phyloP scores from a whole-genome alignment of 805 yeast genomes.

The Soucietia sequanensis region DNA sequence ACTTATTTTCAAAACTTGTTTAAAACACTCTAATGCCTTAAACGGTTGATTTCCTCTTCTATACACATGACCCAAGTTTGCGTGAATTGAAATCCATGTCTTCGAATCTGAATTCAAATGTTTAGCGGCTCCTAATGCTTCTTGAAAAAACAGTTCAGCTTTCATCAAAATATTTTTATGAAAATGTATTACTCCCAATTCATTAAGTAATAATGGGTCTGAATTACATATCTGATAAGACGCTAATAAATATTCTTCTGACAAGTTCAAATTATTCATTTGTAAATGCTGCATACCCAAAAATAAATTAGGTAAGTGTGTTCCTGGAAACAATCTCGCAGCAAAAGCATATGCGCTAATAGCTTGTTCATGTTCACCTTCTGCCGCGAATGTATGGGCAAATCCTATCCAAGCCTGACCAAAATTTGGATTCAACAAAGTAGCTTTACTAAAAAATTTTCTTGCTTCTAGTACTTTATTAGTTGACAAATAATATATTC shows the following conservation, averaged over 20 bases:
- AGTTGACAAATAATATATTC: conserved; percentile 79
- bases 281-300: conserved; percentile 96
- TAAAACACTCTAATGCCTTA: conserved; percentile 72
- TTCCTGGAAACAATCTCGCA: conserved; percentile 84
- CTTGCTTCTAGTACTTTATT: conserved; percentile 79
- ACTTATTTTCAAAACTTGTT: conserved; percentile 67
- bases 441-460: conserved; percentile 82
- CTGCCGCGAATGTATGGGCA: conserved; percentile 96
- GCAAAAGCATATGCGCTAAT: conserved; percentile 96
- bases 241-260: conserved; percentile 80
- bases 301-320: conserved; percentile 84
- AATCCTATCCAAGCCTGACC: conserved; percentile 98
- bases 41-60: conserved; percentile 60
- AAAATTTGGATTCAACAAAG: conserved; percentile 82
- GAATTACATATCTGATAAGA: conserved; percentile 75
- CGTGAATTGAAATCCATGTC: conserved; percentile 81
- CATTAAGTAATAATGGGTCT: conserved; percentile 88
- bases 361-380: conserved; percentile 99
- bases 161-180: conserved; percentile 64
- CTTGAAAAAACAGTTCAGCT: conserved; percentile 69
- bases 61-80: conserved; percentile 87
- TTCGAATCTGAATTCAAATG: conserved; percentile 72
- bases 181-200: conserved; percentile 87
- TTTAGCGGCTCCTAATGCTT: conserved; percentile 69
- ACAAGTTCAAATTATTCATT: conserved; percentile 76